These are phyloP conservation scores for Kodamaea arcana DNA, from an alignment of 1,139 yeast genomes.

Conservation along the genomic window DNA sequence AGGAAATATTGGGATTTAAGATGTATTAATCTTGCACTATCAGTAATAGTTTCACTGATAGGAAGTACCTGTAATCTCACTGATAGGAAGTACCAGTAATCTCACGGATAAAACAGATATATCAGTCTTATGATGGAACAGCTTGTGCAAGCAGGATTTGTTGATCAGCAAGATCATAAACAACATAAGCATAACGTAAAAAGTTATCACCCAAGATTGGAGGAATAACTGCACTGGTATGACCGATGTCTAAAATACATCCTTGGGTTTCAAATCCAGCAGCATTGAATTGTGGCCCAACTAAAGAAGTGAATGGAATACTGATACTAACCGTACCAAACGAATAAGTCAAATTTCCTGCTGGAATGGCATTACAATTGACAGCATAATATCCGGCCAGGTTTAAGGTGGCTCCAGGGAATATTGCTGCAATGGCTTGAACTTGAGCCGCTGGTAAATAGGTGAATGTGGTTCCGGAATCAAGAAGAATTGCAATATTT, in stretches of 20 bases:
- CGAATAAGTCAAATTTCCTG: constrained; percentile 25
- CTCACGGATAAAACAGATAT: no score
- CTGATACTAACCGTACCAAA: constrained; percentile 49
- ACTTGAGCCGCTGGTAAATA: constrained; percentile 20
- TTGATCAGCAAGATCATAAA: constrained; percentile 14
- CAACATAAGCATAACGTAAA: constrained; percentile 17
- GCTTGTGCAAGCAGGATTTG: constrained; percentile 14
- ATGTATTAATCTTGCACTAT: no score
- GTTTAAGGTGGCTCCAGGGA: not conserved
- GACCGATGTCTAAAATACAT: not conserved
- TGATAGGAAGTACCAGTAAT: no score
- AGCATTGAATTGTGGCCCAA: constrained; percentile 1
- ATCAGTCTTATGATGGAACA: constrained; percentile 4
- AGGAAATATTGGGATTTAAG: no score
- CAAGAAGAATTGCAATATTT: constrained; percentile 24
- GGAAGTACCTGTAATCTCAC: no score
- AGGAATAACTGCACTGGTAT: not conserved
- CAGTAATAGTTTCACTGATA: no score
- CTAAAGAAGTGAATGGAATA: constrained; percentile 41
- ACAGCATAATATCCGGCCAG: constrained; percentile 17
- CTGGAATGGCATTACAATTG: constrained; percentile 14
- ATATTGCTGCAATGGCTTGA: constrained; percentile 10
- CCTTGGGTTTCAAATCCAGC: not conserved
- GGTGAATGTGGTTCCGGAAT: constrained; percentile 38
- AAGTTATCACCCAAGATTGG: constrained; percentile 16